A percentile compares a stretch with the other conserved stretches of the same genome.
phyloP scores from a whole-genome alignment of 2,329 filamentous ascomycete genomes.

The Botryosphaeria dothidea region DNA sequence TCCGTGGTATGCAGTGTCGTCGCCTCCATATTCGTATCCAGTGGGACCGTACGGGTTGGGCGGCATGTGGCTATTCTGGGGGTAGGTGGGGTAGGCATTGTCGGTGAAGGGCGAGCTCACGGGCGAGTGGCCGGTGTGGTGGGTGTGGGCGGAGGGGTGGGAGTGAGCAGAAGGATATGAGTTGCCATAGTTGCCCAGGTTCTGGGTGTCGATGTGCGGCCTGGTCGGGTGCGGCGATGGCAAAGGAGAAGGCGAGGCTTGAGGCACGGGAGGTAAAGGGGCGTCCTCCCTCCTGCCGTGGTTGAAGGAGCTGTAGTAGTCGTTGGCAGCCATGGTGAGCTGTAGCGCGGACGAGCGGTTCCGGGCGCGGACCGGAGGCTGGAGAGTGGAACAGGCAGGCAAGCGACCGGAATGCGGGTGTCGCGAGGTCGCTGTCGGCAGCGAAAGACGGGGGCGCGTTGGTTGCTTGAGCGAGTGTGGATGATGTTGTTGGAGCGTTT shows the following conservation, averaged over 20 bases:
- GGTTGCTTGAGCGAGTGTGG: conserved; percentile 4
- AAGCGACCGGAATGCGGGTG: neutral
- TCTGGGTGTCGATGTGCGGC: conserved; percentile 34
- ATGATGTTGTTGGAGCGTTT: conserved; percentile 8
- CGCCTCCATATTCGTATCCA: conserved; percentile 58
- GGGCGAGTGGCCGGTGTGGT: conserved; percentile 18
- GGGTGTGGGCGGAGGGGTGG: conserved; percentile 2
- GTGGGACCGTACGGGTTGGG: conserved; percentile 57
- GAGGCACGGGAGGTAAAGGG: conserved; percentile 36
- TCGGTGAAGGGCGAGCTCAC: conserved; percentile 64
- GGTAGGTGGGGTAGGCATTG: conserved; percentile 61
- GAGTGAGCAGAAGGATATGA: conserved; percentile 16
- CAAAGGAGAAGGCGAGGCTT: conserved; percentile 28
- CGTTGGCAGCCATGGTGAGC: conserved; percentile 49
- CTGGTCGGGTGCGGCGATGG: conserved; percentile 36
- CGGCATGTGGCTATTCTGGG: conserved; percentile 38
- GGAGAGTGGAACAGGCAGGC: neutral
- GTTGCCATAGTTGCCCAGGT: conserved; percentile 21
- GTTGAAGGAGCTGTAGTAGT: conserved; percentile 62
- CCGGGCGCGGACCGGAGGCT: neutral
- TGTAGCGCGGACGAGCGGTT: neutral
- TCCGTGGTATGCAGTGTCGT: conserved; percentile 63
- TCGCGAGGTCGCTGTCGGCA: neutral
- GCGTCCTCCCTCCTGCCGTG: conserved; percentile 46
- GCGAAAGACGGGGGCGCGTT: neutral